Evolutionary conservation across 208 protist species (phyloP).

Genomic region (Crithidia mellificae): DNA sequence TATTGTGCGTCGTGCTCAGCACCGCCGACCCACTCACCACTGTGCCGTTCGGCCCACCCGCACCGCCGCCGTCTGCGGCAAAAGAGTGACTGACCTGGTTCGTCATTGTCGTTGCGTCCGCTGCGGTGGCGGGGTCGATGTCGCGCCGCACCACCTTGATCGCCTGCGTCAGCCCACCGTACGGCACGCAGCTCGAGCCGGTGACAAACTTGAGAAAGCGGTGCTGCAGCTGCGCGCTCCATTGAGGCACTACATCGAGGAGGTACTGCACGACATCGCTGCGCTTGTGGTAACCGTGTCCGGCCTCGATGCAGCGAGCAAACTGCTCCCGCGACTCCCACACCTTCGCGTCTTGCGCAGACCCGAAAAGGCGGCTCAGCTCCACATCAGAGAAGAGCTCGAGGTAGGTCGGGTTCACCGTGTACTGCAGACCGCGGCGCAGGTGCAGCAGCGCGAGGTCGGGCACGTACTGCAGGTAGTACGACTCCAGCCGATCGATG

Average conservation of each 20-base stretch:
- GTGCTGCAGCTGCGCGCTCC: conserved; percentile 60
- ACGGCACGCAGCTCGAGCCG: conserved; percentile 60
- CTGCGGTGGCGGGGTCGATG: conserved; percentile 9
- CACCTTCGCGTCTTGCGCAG: conserved; percentile 45
- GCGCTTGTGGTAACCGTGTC: conserved; percentile 65
- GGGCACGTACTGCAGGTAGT: conserved; percentile 41
- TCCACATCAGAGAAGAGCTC: conserved; percentile 61
- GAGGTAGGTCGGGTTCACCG: conserved; percentile 55
- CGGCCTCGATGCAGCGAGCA: conserved; percentile 36
- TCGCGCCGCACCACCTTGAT: conserved; percentile 85
- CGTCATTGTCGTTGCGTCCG: conserved; percentile 8
- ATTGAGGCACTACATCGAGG: conserved; percentile 60
- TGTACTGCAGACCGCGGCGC: conserved; percentile 48
- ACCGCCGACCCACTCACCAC: conserved; percentile 7
- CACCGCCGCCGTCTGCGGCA: neutral
- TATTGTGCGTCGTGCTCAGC: neutral
- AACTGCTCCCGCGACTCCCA: conserved; percentile 63
- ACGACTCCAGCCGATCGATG: conserved; percentile 34
- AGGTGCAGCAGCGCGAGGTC: conserved; percentile 44
- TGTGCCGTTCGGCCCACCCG: conserved; percentile 4
- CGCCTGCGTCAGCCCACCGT: conserved; percentile 53
- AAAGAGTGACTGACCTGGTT: neutral
- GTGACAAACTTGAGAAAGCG: conserved; percentile 84
- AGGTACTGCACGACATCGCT: conserved; percentile 60
- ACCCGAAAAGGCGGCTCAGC: conserved; percentile 57